Conservation (phyloP, 345 rosid genomes). For the Trapa incisa region DNA sequence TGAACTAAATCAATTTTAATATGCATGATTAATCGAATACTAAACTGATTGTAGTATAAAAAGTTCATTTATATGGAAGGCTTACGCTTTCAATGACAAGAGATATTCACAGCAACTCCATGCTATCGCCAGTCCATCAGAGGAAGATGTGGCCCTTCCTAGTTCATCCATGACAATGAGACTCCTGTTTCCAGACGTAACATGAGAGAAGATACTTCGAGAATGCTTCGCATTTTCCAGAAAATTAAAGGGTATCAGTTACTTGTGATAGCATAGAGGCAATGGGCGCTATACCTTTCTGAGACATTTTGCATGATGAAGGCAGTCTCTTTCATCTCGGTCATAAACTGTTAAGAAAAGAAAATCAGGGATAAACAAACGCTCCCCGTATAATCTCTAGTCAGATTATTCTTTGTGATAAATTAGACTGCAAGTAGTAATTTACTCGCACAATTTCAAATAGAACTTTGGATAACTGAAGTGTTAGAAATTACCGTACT, state of each 20-base stretch:
- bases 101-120: conserved; percentile 98
- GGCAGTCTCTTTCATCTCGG: conserved; percentile 98
- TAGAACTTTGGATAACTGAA: not conserved
- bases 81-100: conserved; percentile 68
- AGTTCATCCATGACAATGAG: conserved; percentile 91
- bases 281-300: conserved; percentile 30
- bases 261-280: not conserved
- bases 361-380: not conserved
- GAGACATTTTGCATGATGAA: conserved; percentile 89
- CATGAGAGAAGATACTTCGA: not conserved
- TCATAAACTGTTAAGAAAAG: conserved; percentile 65
- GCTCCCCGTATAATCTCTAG: not conserved
- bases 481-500: conserved; percentile 53
- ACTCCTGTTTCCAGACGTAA: conserved; percentile 36
- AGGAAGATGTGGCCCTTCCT: conserved; percentile 95
- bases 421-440: not conserved
- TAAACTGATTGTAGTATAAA: not conserved
- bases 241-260: not conserved
- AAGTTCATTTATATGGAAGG: not conserved
- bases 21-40: not conserved
- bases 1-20: not conserved
- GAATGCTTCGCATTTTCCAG: not conserved
- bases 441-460: not conserved
- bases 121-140: conserved; percentile 88
- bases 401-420: not conserved